Conservation (phyloP, 371 early-diverging fungal genomes). For the Mortierella polycephala region DNA sequence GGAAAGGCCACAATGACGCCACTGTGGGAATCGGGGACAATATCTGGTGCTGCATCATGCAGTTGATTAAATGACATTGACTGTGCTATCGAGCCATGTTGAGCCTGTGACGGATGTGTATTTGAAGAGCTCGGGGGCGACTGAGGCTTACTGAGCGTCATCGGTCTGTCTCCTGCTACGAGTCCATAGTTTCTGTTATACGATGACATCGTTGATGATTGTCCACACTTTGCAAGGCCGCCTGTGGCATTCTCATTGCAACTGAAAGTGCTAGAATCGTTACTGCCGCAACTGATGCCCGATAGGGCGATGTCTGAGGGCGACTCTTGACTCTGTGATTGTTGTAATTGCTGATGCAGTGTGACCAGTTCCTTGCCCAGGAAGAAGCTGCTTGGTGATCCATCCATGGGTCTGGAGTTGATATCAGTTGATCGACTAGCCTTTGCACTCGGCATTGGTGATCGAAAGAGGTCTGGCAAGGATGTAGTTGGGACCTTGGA, state of each 20-base stretch:
- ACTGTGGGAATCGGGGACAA: constrained; percentile 16
- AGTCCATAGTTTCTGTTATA: no score
- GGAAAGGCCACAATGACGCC: constrained; percentile 39
- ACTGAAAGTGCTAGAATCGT: neutral
- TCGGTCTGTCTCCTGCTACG: no score
- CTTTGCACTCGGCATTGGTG: neutral
- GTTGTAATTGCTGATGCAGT: constrained; percentile 9
- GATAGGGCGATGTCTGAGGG: neutral
- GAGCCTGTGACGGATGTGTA: neutral
- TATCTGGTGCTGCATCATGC: no score
- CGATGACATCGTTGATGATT: neutral
- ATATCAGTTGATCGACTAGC: constrained; percentile 4
- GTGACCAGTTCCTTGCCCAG: neutral
- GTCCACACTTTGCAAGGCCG: neutral
- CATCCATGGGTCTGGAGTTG: neutral
- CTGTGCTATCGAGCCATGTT: neutral
- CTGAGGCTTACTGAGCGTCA: no score
- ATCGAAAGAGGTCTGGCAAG: neutral
- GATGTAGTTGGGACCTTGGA: neutral
- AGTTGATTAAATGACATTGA: no score
- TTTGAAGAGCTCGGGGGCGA: no score
- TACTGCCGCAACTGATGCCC: neutral
- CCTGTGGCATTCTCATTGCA: no score
- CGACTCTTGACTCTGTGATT: neutral
- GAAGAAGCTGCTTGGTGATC: neutral